Conservation (phyloP, 768 basidiomycete genomes). For the Phanerochaete sordida region DNA sequence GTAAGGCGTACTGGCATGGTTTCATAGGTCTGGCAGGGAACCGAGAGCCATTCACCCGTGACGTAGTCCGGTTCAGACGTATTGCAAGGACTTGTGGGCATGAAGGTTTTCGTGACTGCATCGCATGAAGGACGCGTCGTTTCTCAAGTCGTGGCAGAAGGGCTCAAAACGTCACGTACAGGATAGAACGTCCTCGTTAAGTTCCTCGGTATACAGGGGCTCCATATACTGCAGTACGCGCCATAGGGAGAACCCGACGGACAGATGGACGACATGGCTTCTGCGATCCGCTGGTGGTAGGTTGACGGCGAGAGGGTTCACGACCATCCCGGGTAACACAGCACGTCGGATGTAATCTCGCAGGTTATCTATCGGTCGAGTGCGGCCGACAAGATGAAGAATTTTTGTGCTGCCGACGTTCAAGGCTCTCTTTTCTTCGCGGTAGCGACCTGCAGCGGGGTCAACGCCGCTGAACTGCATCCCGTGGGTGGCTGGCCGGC, state of each 20-base stretch:
- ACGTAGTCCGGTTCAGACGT: conserved; percentile 33
- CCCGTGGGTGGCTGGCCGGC: background rate
- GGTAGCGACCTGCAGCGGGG: background rate
- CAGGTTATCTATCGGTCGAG: background rate
- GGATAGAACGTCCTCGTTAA: conserved; percentile 31
- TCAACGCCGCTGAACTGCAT: background rate
- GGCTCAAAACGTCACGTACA: too few relatives aligned
- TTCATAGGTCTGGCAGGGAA: conserved; percentile 31
- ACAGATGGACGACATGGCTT: conserved; percentile 40
- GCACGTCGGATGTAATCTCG: background rate
- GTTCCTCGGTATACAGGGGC: conserved; percentile 23
- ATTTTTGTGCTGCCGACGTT: background rate
- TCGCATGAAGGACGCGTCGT: too few relatives aligned
- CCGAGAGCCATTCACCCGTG: conserved; percentile 11
- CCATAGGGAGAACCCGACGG: conserved; percentile 43
- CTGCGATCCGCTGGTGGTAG: conserved; percentile 28
- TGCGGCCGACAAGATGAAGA: background rate
- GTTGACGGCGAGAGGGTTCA: background rate
- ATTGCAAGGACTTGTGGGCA: conserved; percentile 34
- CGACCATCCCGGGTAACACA: background rate
- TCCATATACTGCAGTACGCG: conserved; percentile 51
- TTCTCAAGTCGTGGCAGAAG: too few relatives aligned
- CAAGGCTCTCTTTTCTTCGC: background rate
- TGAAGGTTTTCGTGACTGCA: conserved; percentile 37
- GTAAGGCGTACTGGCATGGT: background rate